Evolutionary conservation across 805 yeast genomes (phyloP), one percentile per base, ranked within the genome.

Genomic region (Barnettozyma wickerhamii): DNA sequence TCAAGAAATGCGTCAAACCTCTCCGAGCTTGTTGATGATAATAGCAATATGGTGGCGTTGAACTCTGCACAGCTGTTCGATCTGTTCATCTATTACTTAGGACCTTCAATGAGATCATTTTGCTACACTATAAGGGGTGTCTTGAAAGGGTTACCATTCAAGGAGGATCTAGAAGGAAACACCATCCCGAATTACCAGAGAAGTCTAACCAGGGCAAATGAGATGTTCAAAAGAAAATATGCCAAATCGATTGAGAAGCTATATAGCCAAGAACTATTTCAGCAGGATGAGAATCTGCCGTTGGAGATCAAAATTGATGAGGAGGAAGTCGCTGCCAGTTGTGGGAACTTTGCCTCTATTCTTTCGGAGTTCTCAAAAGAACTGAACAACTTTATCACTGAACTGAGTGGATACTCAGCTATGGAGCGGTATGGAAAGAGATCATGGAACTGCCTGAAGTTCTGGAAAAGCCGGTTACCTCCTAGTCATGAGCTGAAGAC

Each of bases 261-360:
- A 13, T 85, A 86, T 51, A 61, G 68, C 3, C 59, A 55, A 24
- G 43, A 39, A 3, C 33, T 54, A 10, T 52, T 52, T 39, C 43
- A 46, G 20, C 28, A 34, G 9, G 31, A 37, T 1, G 34, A 41
- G 1, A 23, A 32, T 10, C 7, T 37, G 7, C 43, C 53, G 10
- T 15, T 42, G 14, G 52, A 47, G 23, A 33, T 49, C 77, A 79
- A 52, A 72, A 69, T 81, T 1, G 82, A 79, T 45, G 84, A 81
- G 50, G 95, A 85, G 60, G 89, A 84, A 49, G 83, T 85, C 4
- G 84, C 90, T 1, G 95, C 95, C 0, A 75, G 85, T 34, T 84
- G 93, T 64, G 91, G 90, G 1, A 84, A 85, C 56, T 85, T 85
- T 54, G 71, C 90, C 2, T 74, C 79, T 27, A 68, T 84, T 19